Base-by-base conservation (phyloP, 192 early-diverging fungal species). In the Radiomyces spectabilis region DNA sequence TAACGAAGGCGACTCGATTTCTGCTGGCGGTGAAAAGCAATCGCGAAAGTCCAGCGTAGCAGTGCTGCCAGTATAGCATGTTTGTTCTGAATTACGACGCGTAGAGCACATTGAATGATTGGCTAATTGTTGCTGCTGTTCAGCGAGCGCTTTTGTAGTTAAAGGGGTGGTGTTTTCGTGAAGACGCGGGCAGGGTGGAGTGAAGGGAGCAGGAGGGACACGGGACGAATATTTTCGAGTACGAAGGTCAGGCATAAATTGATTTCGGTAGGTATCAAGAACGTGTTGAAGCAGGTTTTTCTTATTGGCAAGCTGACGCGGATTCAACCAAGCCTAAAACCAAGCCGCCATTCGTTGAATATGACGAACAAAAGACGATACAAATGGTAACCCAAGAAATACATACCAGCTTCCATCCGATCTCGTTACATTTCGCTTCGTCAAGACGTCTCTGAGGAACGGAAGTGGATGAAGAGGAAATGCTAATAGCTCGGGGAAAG, bases 371-470 rank as follows among this genome's bases (percentile, higher is more conserved):
- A n/a, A n/a, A n/a, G n/a, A n/a, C n/a, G n/a, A n/a, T n/a, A n/a
- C n/a, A n/a, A n/a, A n/a, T n/a, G 26, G 8, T 5, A 38, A 27
- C 32, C 9, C 33, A 2, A 34, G 2, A 51, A 16, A 6, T 13
- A n/a, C 69, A 51, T 74, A 75, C 76, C 51, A 86, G 55, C 57
- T 81, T 79, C 85, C 85, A 87, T 6, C 74, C 84, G 41, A 85
- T 52, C 30, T 83, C 80, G 58, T 74, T 87, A 56, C 62, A 79
- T 45, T 30, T 49, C 41, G 48, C 66, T 64, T 73, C 83, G 15
- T 56, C 61, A 37, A 71, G 66, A 32, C 40, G 43, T 40, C 57
- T 18, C 40, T 61, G 33, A 27, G 64, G 61, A 61, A 74, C 41
- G 25, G 50, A 49, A 24, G 55, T 33, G 31, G 53, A 31, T n/a